Evolutionary conservation across 257 asterid genomes (phyloP).

Genomic region (Solanum verrucosum): DNA sequence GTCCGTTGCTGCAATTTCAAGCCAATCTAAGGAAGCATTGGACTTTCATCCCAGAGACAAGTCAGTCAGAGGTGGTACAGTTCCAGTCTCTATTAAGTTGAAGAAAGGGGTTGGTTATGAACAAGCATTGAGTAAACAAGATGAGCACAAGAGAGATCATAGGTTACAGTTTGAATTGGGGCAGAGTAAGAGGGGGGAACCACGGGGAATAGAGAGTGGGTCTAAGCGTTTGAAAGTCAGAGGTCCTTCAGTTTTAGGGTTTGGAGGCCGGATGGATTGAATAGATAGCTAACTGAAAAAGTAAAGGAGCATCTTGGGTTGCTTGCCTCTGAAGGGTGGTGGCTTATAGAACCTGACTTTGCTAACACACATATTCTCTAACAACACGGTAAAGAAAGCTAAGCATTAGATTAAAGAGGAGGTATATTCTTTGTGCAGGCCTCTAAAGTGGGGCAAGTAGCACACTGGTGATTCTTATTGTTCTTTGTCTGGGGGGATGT

Average conservation of each 20-base stretch:
- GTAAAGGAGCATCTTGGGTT: neutral
- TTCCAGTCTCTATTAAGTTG: constrained; percentile 50
- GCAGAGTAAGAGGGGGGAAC: constrained; percentile 22
- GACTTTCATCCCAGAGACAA: constrained; percentile 21
- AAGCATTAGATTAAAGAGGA: constrained; percentile 31
- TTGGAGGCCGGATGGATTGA: constrained; percentile 29
- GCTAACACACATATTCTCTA: constrained; percentile 45
- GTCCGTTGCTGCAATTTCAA: constrained; percentile 7
- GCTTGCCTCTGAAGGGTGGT: constrained; percentile 4
- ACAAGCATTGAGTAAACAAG: constrained; percentile 16
- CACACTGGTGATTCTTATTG: constrained; percentile 40
- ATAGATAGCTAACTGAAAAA: constrained; percentile 5
- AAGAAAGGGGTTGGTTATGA: constrained; percentile 30
- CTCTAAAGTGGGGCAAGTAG: constrained; percentile 48
- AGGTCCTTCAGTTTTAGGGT: constrained; percentile 61
- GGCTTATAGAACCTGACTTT: constrained; percentile 30
- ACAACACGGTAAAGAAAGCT: constrained; percentile 41
- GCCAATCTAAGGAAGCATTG: constrained; percentile 19
- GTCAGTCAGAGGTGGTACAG: constrained; percentile 24
- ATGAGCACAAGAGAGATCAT: constrained; percentile 15
- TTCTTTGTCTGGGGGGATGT: constrained; percentile 39
- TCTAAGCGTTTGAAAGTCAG: constrained; percentile 63
- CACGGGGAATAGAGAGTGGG: constrained; percentile 34
- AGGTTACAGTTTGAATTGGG: constrained; percentile 21
- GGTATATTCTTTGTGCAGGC: constrained; percentile 68